Evolutionary conservation across 2,329 filamentous ascomycete species (phyloP).

Genomic region (Xylariaceae sp.): DNA sequence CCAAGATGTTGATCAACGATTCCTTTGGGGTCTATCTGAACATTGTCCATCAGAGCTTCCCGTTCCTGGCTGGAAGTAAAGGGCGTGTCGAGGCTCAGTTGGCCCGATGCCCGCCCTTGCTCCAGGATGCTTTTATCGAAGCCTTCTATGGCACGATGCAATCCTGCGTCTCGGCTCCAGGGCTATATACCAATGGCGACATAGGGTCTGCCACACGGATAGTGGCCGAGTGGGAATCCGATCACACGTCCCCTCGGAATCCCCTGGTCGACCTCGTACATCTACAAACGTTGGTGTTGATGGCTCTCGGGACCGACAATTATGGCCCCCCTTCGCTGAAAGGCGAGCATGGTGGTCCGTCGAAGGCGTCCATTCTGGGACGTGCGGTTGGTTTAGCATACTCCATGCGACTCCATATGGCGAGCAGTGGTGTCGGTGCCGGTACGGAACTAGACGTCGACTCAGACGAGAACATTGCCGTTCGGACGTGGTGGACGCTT

Average conservation of each 20-base stretch:
- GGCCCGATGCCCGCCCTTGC: conserved; percentile 46
- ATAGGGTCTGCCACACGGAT: conserved; percentile 42
- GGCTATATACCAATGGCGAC: conserved; percentile 37
- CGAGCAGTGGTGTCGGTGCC: conserved; percentile 31
- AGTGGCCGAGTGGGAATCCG: conserved; percentile 48
- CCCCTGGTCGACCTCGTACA: conserved; percentile 48
- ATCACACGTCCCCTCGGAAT: conserved; percentile 33
- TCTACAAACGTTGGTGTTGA: conserved; percentile 60
- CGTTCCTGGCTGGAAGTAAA: conserved; percentile 56
- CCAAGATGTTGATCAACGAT: conserved; percentile 38
- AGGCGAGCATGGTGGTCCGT: conserved; percentile 40
- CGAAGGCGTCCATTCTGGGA: conserved; percentile 53
- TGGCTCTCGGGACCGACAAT: conserved; percentile 61
- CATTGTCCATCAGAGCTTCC: conserved; percentile 61
- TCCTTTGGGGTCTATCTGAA: conserved; percentile 53
- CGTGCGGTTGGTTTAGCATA: conserved; percentile 62
- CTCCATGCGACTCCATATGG: conserved; percentile 54
- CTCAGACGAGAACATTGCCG: conserved; percentile 52
- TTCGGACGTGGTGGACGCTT: conserved; percentile 67
- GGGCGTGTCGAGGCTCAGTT: conserved; percentile 51
- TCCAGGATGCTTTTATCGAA: conserved; percentile 60
- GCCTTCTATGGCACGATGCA: conserved; percentile 56
- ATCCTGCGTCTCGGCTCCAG: conserved; percentile 39
- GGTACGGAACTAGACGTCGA: conserved; percentile 46
- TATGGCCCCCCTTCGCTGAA: conserved; percentile 39